Evolutionary conservation across 2,329 filamentous ascomycete species (phyloP), one percentile per base, ranked within the genome.

Genomic region (Xylaria digitata): DNA sequence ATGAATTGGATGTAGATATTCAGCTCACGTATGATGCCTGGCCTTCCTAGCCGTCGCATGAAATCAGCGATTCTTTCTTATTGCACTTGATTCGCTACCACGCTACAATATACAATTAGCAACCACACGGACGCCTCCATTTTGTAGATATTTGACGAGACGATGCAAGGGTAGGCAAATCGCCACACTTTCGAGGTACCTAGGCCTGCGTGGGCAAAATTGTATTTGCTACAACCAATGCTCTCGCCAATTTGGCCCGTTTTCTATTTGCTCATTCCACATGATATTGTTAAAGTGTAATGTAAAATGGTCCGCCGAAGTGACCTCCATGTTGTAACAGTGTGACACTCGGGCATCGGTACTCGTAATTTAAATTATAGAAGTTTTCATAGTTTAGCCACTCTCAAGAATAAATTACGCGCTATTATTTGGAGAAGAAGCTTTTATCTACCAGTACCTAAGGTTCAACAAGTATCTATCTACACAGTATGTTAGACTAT

Each of bases 381-480:
- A 43, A 1, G 40, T 34, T 53, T 58, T 26, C 9, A 43, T 50
- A 1, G 9, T 42, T 26, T 42, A 13, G 50, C 49, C 42, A 46
- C 37, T 43, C n/a, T 40, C 8, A 3, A 30, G 32, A 45, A 34
- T n/a, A 54, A 58, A 62, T 37, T 23, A 21, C 40, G n/a, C 19
- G 26, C 42, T 61, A 53, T 34, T 53, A 43, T 53, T 65, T 46
- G 43, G 65, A 19, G 50, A 63, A 45, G 8, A 8, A 42, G 23
- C 23, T 21, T 50, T 69, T 67, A 67, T 64, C 56, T 61, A 17
- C 32, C 32, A 15, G 32, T n/a, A 32, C n/a, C n/a, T n/a, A n/a
- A n/a, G 17, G 6, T 40, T 52, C 55, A 34, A 6, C 19, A 19
- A 6, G 45, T 59, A 19, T 43, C 26, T 37, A 34, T 3, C 15